Evolutionary conservation across 1,139 yeast genomes (phyloP).

Genomic region (Geotrichum macrosporum): DNA sequence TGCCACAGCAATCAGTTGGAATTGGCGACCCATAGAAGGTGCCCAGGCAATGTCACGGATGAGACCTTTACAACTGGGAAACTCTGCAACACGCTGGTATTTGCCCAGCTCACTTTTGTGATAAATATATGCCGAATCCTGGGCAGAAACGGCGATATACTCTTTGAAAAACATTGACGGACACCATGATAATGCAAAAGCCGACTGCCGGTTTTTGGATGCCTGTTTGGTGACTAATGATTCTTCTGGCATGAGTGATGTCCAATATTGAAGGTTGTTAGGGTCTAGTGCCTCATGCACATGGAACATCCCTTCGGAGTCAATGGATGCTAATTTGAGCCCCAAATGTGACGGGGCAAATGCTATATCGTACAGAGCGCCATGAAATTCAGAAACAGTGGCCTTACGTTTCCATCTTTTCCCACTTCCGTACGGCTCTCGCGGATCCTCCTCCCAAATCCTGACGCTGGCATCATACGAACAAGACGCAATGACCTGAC

Average conservation of each 20-base stretch:
- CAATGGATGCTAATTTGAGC: constrained; percentile 77
- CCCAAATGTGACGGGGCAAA: constrained; percentile 90
- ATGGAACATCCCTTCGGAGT: constrained; percentile 82
- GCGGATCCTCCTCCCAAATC: constrained; percentile 86
- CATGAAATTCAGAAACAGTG: constrained; percentile 76
- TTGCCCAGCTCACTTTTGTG: constrained; percentile 47
- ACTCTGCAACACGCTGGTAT: constrained; percentile 44
- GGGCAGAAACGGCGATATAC: constrained; percentile 76
- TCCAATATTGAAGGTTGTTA: constrained; percentile 78
- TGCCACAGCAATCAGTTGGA: constrained; percentile 88
- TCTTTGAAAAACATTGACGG: constrained; percentile 81
- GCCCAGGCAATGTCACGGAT: constrained; percentile 95
- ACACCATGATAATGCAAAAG: constrained; percentile 89
- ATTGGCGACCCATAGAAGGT: constrained; percentile 88
- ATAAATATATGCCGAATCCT: constrained; percentile 81
- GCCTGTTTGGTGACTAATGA: constrained; percentile 66
- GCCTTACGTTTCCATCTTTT: constrained; percentile 75
- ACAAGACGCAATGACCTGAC: constrained; percentile 79
- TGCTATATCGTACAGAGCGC: constrained; percentile 82
- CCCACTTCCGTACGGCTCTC: constrained; percentile 69
- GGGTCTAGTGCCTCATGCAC: constrained; percentile 90
- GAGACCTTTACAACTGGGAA: constrained; percentile 75
- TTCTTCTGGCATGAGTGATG: constrained; percentile 57
- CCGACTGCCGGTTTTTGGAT: constrained; percentile 77
- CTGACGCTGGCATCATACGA: constrained; percentile 86